phyloP scores from a whole-genome alignment of 1,284 basidiomycete species.

The Sanghuangporus baumii region DNA sequence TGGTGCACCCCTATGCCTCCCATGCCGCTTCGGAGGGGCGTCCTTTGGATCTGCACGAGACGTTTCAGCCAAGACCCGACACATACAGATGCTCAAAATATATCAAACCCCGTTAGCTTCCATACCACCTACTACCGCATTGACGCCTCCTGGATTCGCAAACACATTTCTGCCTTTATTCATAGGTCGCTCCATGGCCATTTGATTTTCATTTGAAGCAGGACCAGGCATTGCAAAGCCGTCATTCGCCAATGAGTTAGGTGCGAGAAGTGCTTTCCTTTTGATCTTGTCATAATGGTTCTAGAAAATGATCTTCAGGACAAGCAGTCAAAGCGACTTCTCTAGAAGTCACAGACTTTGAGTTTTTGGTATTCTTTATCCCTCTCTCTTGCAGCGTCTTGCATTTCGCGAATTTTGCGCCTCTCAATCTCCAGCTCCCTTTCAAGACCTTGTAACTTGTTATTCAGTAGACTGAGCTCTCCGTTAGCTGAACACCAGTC shows the following conservation, averaged over 20 bases:
- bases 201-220: conserved; percentile 19
- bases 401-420: conserved; percentile 62
- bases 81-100: not conserved
- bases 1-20: conserved; percentile 4
- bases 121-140: conserved; percentile 62
- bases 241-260: conserved; percentile 19
- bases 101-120: conserved; percentile 54
- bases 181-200: conserved; percentile 15
- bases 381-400: conserved; percentile 66
- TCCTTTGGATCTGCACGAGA: conserved; percentile 17
- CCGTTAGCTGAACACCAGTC: conserved; percentile 51
- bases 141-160: conserved; percentile 28
- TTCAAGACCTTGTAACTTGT: conserved; percentile 66
- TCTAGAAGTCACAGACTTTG: conserved; percentile 42
- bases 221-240: conserved; percentile 6
- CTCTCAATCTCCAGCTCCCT: conserved; percentile 75
- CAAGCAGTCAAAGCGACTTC: not conserved
- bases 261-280: conserved; percentile 61
- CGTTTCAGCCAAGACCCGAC: not conserved
- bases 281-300: conserved; percentile 70
- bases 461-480: conserved; percentile 64
- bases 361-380: conserved; percentile 85
- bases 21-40: conserved; percentile 8
- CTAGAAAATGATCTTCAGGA: conserved; percentile 31
- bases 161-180: conserved; percentile 20